Percentiles rank a stretch among this genome's conserved stretches.
Conservation (phyloP, 1,284 basidiomycete genomes). For the Papiliotrema flavescens region DNA sequence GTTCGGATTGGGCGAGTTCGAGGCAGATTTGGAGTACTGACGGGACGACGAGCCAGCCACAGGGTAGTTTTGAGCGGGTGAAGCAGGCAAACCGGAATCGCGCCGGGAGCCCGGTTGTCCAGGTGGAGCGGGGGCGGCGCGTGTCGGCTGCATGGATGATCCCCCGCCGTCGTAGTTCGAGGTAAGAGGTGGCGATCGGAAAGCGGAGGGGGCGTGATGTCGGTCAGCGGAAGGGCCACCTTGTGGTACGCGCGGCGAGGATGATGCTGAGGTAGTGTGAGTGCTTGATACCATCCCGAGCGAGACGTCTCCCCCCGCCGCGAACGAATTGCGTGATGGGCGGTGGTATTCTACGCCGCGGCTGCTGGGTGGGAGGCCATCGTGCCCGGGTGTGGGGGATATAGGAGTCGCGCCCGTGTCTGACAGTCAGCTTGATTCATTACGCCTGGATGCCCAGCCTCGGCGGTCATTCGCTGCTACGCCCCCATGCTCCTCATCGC, state of each 20-base stretch:
- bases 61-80: conserved; percentile 8
- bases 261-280: conserved; percentile 12
- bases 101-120: conserved; percentile 7
- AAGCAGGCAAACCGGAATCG: conserved; percentile 4
- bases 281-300: conserved; percentile 37
- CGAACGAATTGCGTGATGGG: conserved; percentile 44
- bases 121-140: conserved; percentile 30
- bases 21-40: conserved; percentile 24
- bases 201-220: conserved; percentile 20
- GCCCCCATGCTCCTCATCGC: too few relatives aligned
- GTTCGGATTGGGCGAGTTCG: conserved; percentile 44
- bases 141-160: conserved; percentile 23
- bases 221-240: background rate
- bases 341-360: conserved; percentile 44
- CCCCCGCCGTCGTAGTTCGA: conserved; percentile 12
- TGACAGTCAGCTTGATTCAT: conserved; percentile 18
- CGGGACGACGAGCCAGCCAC: background rate
- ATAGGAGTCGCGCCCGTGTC: conserved; percentile 48
- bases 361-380: conserved; percentile 11
- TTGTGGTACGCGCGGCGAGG: conserved; percentile 19
- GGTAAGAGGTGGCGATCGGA: conserved; percentile 21
- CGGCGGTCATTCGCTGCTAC: too few relatives aligned
- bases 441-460: too few relatives aligned
- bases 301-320: conserved; percentile 41
- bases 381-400: conserved; percentile 21